Base-by-base conservation (phyloP, 164 flowering plant species). In the Sedum album region DNA sequence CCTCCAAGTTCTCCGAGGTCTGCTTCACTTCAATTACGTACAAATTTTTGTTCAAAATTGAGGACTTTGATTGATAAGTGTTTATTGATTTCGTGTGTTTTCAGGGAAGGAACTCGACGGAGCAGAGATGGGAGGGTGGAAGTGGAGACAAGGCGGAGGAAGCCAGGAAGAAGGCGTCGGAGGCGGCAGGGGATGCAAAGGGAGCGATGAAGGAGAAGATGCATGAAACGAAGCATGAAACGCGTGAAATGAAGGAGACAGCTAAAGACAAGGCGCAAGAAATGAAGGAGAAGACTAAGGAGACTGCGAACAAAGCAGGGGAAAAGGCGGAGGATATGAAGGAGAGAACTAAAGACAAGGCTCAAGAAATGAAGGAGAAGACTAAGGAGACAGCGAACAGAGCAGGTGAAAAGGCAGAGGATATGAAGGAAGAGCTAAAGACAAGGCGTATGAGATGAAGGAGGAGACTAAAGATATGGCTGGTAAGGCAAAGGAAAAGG, bases 201-300 rank as follows among this genome's bases (percentile, higher is more conserved):
- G 65, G 36, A 17, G 36, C 65, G 35, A 13, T 33, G 6, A 17
- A 33, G 15, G 65, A 60, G 5, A 60, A 28, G 36, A 28, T 28
- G 36, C 35, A 60, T 13, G 15, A 33, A 9, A 60, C 65, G 14
- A 28, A 60, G 15, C n/a, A 9, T 3, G n/a, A 33, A 0, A 35
- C 65, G 31, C 23, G 18, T 21, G 67, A 66, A 4, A 31, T 66
- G 68, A 66, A 66, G 49, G 68, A 66, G 23, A 38, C 25, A 46
- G 30, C 73, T 4, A 67, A 66, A 6, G 67, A 63, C 28, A 25
- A 21, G 20, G 46, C 68, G 17, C 9, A 48, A 6, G 69, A 57
- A 6, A 26, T 39, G 62, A 60, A 55, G n/a, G 68, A 76, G 38
- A 72, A 61, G 31, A 68, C 73, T 0, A 67, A 67, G n/a, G 70